These are phyloP conservation scores for Penicillium cataractarum DNA, from an alignment of 495 filamentous ascomycete species.

Conservation along the genomic window DNA sequence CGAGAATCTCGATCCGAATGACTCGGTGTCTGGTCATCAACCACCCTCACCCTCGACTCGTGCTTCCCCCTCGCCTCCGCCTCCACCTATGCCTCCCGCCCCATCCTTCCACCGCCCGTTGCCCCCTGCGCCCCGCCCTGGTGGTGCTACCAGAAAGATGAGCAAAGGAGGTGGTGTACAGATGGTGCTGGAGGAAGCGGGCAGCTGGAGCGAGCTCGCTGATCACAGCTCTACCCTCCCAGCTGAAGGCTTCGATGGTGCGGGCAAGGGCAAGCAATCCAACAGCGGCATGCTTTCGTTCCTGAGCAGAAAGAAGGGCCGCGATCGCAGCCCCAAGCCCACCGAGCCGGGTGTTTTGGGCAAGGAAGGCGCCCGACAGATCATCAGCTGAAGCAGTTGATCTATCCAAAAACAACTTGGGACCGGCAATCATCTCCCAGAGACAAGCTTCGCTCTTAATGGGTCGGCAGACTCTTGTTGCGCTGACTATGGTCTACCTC, in stretches of 20 bases:
- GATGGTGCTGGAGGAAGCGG: slow-evolving; percentile 84
- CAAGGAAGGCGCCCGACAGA: slow-evolving; percentile 84
- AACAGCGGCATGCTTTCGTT: slow-evolving; percentile 87
- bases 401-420: neutral
- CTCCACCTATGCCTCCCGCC: slow-evolving; percentile 35
- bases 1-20: slow-evolving; percentile 38
- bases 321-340: slow-evolving; percentile 90
- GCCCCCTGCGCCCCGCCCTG: slow-evolving; percentile 31
- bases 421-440: neutral
- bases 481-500: neutral
- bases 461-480: neutral
- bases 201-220: slow-evolving; percentile 87
- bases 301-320: slow-evolving; percentile 82
- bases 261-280: slow-evolving; percentile 51
- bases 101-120: slow-evolving; percentile 45
- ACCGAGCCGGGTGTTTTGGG: slow-evolving; percentile 92
- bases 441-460: neutral
- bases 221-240: slow-evolving; percentile 80
- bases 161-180: slow-evolving; percentile 86
- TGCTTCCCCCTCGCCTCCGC: slow-evolving; percentile 33
- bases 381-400: slow-evolving; percentile 42
- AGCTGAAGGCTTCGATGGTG: slow-evolving; percentile 58
- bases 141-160: slow-evolving; percentile 57
- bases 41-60: slow-evolving; percentile 30
- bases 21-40: slow-evolving; percentile 26